These are phyloP conservation scores for Plectosphaerella cucumerina DNA, from an alignment of 2,329 filamentous ascomycete species.

Conservation along the genomic window DNA sequence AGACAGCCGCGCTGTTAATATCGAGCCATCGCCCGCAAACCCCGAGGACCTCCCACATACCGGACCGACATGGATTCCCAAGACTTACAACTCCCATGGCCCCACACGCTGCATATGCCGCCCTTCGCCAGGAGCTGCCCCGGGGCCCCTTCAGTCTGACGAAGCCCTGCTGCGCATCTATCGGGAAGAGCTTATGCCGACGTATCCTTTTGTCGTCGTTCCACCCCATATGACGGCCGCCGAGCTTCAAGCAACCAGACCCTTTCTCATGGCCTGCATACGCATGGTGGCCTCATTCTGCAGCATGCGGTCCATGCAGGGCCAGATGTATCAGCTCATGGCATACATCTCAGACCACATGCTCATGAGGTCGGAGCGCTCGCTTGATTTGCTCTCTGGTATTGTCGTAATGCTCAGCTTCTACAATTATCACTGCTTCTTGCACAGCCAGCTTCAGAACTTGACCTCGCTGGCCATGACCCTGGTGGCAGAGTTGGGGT, in stretches of 20 bases:
- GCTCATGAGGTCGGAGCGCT: conserved; percentile 44
- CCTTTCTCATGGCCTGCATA: conserved; percentile 46
- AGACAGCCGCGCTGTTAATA: not conserved
- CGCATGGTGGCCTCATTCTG: conserved; percentile 45
- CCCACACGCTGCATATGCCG: conserved; percentile 44
- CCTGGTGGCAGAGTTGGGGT: conserved; percentile 40
- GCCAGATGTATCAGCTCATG: conserved; percentile 45
- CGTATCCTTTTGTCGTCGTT: conserved; percentile 44
- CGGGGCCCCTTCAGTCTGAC: conserved; percentile 38
- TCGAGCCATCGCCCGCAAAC: conserved; percentile 5
- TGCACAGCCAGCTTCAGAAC: conserved; percentile 48
- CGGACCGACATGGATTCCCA: conserved; percentile 28
- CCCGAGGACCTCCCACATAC: conserved; percentile 12
- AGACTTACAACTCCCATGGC: conserved; percentile 40
- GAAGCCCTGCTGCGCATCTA: conserved; percentile 41
- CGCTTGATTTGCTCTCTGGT: conserved; percentile 44
- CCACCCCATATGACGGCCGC: conserved; percentile 28
- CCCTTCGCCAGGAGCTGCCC: conserved; percentile 31
- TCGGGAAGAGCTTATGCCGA: conserved; percentile 33
- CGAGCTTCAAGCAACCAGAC: conserved; percentile 31
- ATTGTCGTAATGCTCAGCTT: conserved; percentile 45
- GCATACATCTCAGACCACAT: conserved; percentile 42
- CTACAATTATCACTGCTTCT: conserved; percentile 52
- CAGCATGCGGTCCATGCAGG: conserved; percentile 41
- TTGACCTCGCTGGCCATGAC: conserved; percentile 43